Evolutionary conservation across 2,329 filamentous ascomycete genomes (phyloP).

Genomic region (Colletotrichum cereale): DNA sequence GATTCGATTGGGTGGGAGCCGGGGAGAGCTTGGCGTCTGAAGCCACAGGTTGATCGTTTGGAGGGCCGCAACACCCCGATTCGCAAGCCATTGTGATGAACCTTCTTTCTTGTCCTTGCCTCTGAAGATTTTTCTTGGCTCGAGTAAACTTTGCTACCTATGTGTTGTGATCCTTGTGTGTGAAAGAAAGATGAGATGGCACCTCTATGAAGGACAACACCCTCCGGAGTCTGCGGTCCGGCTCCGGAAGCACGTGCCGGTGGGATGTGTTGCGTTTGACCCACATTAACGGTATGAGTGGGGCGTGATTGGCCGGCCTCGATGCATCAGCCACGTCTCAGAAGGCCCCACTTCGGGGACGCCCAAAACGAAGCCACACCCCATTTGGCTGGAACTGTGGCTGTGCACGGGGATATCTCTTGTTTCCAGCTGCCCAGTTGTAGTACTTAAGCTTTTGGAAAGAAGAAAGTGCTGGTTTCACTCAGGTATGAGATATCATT

Average conservation of each 20-base stretch:
- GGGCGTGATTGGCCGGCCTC: not conserved
- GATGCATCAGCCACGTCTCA: not conserved
- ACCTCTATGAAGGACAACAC: not conserved
- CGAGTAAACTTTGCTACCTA: not conserved
- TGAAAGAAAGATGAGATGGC: not conserved
- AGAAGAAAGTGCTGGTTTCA: not conserved
- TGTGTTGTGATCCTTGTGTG: not conserved
- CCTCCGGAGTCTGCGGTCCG: not conserved
- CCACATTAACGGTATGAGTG: not conserved
- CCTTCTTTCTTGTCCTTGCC: not conserved
- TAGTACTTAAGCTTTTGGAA: not conserved
- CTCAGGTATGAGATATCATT: too few relatives aligned
- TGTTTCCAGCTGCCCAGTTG: not conserved
- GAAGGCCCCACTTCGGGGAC: not conserved
- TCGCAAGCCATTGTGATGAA: slow-evolving; percentile 18
- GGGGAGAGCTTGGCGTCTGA: not conserved
- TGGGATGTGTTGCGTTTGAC: not conserved
- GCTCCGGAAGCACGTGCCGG: slow-evolving; percentile 4
- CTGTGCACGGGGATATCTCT: not conserved
- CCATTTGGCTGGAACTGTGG: not conserved
- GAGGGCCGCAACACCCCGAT: slow-evolving; percentile 26
- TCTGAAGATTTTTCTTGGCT: not conserved
- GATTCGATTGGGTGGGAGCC: not conserved
- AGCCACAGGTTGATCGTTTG: not conserved
- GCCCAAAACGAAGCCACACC: not conserved